Base-by-base conservation (phyloP, 371 early-diverging fungal species). In the Entomophthora muscae region DNA sequence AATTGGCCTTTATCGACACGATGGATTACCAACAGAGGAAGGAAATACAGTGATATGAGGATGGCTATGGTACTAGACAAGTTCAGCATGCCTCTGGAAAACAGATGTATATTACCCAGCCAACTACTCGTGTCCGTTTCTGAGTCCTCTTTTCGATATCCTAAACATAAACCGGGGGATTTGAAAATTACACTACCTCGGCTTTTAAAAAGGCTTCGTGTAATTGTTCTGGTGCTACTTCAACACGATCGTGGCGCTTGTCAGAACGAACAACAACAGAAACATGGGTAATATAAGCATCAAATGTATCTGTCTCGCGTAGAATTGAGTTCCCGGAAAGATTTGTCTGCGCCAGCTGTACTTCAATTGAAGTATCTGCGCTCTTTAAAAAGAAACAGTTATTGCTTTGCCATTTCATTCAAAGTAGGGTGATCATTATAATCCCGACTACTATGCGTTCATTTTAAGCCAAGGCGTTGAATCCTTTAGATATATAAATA, bases 31-130 rank as follows among this genome's bases (percentile, higher is more conserved):
- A 57, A 57, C 29, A 22, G 17, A 17, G 5, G 57, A 57, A 57
- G 57, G 57, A 28, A 22, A 57, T 12, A 57, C 57, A 7, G 57
- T 57, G 31, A 57, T 57, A 29, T 57, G 57, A 57, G 57, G 57
- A 31, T 57, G 57, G 22, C 28, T 28, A 29, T 57, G 57, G 26
- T 57, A 57, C 57, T 57, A 28, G 22, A 57, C 27, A 29, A 22
- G 10, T 13, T 28, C 7, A 26, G 5, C 17, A 3, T 57, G 13
- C 13, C 22, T 13, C 27, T 10, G 1, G 27, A 13, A 28, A 28
- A 13, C 12, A 3, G 26, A 28, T 28, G 5, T 10, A 13, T 3
- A 26, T 28, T 57, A 57, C 57, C 57, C 57, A 57, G 27, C 57
- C 57, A 12, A 57, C 31, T 29, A 57, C 57, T 12, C 57, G 27